phyloP scores from a whole-genome alignment of 164 flowering plant genomes.

The Magnolia officinalis region DNA sequence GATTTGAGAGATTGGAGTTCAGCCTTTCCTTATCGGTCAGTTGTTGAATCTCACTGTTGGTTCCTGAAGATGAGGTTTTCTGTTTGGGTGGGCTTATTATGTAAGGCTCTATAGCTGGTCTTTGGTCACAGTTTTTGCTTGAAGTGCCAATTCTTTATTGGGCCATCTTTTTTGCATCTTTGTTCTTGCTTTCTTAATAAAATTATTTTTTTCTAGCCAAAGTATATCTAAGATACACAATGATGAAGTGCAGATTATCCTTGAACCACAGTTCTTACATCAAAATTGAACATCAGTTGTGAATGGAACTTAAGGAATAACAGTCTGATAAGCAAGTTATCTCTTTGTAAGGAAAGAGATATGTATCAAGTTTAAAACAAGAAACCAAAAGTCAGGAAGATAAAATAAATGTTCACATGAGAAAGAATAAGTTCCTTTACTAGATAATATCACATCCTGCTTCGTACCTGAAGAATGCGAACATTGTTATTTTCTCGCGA shows the following conservation, averaged over 20 bases:
- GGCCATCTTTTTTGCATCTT: no score
- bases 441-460: slow-evolving; percentile 4
- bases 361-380: background rate
- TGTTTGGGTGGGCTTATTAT: no score
- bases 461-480: slow-evolving; percentile 85
- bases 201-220: no score
- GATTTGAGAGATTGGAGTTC: no score
- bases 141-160: no score
- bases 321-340: background rate
- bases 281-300: background rate
- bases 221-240: background rate
- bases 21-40: no score
- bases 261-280: no score
- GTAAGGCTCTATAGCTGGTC: no score
- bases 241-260: background rate
- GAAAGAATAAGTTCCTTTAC: background rate
- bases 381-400: background rate
- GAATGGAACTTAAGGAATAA: background rate
- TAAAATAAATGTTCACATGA: background rate
- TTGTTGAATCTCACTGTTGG: no score
- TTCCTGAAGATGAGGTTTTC: no score
- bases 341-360: background rate
- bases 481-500: slow-evolving; percentile 86
- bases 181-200: no score
- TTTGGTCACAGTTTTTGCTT: no score